Evolutionary conservation across 192 early-diverging fungal species (phyloP), one percentile per base, ranked within the genome.

Genomic region (Haplosporangium gracile): DNA sequence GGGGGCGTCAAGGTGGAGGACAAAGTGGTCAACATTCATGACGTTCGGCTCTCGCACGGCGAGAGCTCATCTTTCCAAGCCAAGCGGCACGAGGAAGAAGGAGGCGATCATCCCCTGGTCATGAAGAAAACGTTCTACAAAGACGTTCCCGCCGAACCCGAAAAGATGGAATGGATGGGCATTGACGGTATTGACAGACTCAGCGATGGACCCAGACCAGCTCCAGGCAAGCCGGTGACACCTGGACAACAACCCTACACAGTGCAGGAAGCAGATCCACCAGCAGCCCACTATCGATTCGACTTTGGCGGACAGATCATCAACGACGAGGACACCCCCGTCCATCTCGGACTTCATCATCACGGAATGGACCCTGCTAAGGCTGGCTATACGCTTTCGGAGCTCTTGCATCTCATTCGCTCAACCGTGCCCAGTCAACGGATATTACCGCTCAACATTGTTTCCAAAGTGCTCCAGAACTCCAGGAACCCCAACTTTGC

Each of bases 331-430:
- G 88, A 95, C 4, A 85, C 94, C 2, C 93, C 95, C 2, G 82
- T 89, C 0, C 88, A 94, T 72, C 85, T 88, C 1, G 98, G 96
- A 8, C 89, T 99, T 16, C 96, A 98, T 89, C 98, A 99, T 85
- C 98, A 99, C 77, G 97, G 96, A 10, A 93, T 94, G 26, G 92
- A 95, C 39, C 96, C 98, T 16, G 93, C 93, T 0, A 90, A 93
- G 73, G 93, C 98, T 26, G 98, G 98, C 38, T 99, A 98, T 87
- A 96, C 96, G 0, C 81, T 97, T 0, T 90, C 93, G 0, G 97
- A 98, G 87, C 82, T 98, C 20, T 85, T 97, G 39, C 93, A 96
- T 83, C 88, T 98, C 51, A 92, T 94, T 63, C 93, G 95, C 72
- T 97, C 96, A 76, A 93, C 95, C 7, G 93, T 96, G 5, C 95